phyloP scores from a whole-genome alignment of 495 filamentous ascomycete genomes.

The Trichoderma reesei region DNA sequence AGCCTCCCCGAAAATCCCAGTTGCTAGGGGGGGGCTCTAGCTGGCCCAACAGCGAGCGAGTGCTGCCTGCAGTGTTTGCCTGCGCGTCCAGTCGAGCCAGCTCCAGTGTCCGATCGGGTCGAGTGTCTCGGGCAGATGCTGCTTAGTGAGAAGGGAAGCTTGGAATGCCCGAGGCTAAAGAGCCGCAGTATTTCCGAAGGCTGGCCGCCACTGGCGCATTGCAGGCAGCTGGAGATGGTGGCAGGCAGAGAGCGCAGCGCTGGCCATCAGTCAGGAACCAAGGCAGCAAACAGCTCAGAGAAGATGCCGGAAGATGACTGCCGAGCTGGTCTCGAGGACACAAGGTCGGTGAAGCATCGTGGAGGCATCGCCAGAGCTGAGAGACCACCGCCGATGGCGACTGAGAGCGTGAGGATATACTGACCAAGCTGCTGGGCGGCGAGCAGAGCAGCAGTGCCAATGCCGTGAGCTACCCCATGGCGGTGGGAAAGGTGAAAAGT shows the following conservation, averaged over 20 bases:
- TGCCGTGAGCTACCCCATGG: not conserved
- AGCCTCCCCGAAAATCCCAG: not conserved
- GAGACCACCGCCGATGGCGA: not conserved
- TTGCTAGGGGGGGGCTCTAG: no score
- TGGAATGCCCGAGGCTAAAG: not conserved
- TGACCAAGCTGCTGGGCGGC: not conserved
- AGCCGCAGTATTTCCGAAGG: not conserved
- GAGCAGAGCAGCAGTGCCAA: not conserved
- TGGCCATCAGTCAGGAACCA: not conserved
- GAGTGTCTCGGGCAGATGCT: not conserved
- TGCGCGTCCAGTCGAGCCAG: no score
- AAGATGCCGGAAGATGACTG: not conserved
- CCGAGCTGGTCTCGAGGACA: not conserved
- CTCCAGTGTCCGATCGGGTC: no score
- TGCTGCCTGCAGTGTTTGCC: no score
- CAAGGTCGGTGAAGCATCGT: not conserved
- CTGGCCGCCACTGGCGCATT: slow-evolving; percentile 5
- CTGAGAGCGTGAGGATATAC: not conserved
- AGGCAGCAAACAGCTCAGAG: not conserved
- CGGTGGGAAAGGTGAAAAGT: not conserved
- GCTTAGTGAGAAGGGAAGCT: not conserved
- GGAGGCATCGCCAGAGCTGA: not conserved
- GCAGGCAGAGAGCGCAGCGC: not conserved
- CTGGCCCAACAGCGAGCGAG: no score
- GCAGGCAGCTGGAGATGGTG: slow-evolving; percentile 6